Evolutionary conservation across 2,329 filamentous ascomycete species (phyloP), one percentile per base, ranked within the genome.

Genomic region (Saccharata proteae): DNA sequence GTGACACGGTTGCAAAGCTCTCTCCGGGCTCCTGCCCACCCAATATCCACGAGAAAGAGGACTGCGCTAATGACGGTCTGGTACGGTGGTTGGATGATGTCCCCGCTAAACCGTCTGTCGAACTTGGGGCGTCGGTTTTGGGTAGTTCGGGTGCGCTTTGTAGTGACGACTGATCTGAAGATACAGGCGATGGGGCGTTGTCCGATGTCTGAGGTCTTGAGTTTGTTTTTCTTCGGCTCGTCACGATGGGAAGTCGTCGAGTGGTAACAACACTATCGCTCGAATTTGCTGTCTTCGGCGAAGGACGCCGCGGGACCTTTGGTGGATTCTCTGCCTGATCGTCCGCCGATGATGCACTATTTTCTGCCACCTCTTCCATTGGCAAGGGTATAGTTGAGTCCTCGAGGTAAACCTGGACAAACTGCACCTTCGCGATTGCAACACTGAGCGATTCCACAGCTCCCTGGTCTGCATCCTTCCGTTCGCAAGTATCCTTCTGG

Each of bases 21-120:
- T 16, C 16, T 17, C 34, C 13, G 23, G 43, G 12, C 41, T 54
- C 54, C 21, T 54, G 48, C n/a, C n/a, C n/a, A 11, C 51, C 52
- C 4, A 85, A 62, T 78, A 85, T 85, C 77, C 77, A 84, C 1
- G 79, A 76, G 51, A 83, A 85, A 4, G 76, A 79, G 6, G 80
- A 83, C 41, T 81, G 77, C 1, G 77, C 77, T 19, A 84, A 63
- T 1, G 67, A 72, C 3, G 77, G 79, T 14, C 77, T 67, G 13
- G 72, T 41, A n/a, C 45, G 69, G 57, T 26, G 51, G 56, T 54
- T 27, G 47, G 45, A 32, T 52, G 4, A 43, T 41, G 24, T 40
- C 16, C 16, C n/a, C 25, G 24, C 5, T 20, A 19, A 11, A 16
- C 27, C 13, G 22, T 28, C 9, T 20, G 28, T 11, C 8, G 26